A percentile compares a stretch with the other conserved stretches of the same genome.
These are phyloP conservation scores for Punica granatum DNA, from an alignment of 345 rosid species.

Conservation along the genomic window DNA sequence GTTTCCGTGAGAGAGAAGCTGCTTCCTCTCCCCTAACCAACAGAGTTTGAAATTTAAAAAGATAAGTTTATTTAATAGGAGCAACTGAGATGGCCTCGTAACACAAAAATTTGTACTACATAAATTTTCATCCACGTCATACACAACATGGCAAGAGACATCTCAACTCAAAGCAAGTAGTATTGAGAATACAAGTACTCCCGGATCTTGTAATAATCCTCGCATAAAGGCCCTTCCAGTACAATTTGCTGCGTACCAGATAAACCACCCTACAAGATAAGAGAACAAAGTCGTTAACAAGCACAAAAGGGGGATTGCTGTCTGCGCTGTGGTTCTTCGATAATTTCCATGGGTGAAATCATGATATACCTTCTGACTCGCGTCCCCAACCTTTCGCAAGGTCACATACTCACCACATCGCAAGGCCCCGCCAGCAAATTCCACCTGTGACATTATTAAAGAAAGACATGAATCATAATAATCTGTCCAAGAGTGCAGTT, in stretches of 20 bases:
- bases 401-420: slow-evolving; percentile 92
- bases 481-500: not conserved
- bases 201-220: slow-evolving; percentile 83
- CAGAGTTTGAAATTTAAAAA: too few relatives aligned
- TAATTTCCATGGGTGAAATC: not conserved
- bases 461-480: not conserved
- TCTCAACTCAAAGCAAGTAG: slow-evolving; percentile 45
- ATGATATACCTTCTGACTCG: slow-evolving; percentile 66
- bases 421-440: slow-evolving; percentile 86
- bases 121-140: not conserved
- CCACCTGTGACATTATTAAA: slow-evolving; percentile 41
- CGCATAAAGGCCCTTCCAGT: slow-evolving; percentile 90
- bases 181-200: slow-evolving; percentile 86
- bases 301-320: too few relatives aligned
- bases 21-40: too few relatives aligned
- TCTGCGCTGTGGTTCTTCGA: not conserved
- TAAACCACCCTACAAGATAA: slow-evolving; percentile 55
- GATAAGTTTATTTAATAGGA: too few relatives aligned
- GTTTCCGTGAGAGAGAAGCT: too few relatives aligned
- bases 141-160: not conserved
- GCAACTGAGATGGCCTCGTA: too few relatives aligned
- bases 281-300: not conserved
- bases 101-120: too few relatives aligned
- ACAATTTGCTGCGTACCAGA: slow-evolving; percentile 82
- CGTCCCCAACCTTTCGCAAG: slow-evolving; percentile 65